Base-by-base conservation (phyloP, 257 asterid species). In the Mentha longifolia region DNA sequence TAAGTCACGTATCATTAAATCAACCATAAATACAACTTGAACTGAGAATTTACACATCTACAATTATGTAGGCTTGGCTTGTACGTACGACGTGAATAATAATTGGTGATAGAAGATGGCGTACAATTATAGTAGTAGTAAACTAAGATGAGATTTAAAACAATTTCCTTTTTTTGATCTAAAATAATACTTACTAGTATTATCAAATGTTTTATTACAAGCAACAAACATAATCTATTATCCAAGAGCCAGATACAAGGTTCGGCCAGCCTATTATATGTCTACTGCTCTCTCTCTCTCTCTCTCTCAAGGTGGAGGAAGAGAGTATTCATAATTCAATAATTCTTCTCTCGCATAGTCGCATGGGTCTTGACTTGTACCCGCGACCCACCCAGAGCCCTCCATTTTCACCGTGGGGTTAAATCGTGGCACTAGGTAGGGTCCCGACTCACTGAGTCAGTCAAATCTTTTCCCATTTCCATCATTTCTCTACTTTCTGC, bases 401-500 rank as follows among this genome's bases (percentile, higher is more conserved):
- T 17, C 72, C 72, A 35, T 33, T 35, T 67, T 45, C 58, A 65
- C 70, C 70, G 43, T 65, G 57, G 70, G 58, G 70, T 64, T 25
- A 65, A 62, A 41, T 41, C 54, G 35, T 42, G 4, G 74, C 65
- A 16, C 41, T 66, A 52, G 52, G 74, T 61, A 37, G 76, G 50
- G 68, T 33, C 79, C 79, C 47, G 66, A 61, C 4, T 17, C 68
- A 19, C 17, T 12, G 67, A 16, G 67, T 39, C 65, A 60, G 77
- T 75, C 80, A 71, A 75, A 66, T 67, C 68, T 37, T 67, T 65
- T 59, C 7, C 68, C 69, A 47, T 68, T 78, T 50, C 74, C 70
- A 71, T 78, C 75, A 51, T 71, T 70, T 61, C 62, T 61, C 78
- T 54, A 42, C 67, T 73, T 64, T 68, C 83, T 79, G 80, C 71